These are phyloP conservation scores for Boletus sensibilis DNA, from an alignment of 768 basidiomycete genomes.

Conservation along the genomic window DNA sequence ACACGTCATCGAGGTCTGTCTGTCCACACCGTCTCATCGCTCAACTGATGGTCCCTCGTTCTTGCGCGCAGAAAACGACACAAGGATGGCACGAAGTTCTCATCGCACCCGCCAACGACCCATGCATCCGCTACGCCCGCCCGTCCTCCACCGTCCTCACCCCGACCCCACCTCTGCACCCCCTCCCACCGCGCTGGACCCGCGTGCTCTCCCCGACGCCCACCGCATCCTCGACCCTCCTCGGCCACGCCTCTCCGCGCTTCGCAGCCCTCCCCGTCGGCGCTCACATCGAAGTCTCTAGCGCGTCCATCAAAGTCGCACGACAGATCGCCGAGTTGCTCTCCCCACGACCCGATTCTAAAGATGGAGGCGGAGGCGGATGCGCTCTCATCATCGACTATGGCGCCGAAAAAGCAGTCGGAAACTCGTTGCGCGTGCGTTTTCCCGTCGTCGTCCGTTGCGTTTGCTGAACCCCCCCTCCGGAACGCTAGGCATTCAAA, in stretches of 20 bases:
- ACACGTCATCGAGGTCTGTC: constrained; percentile 76
- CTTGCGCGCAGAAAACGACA: constrained; percentile 57
- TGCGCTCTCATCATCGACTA: constrained; percentile 89
- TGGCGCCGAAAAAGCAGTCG: constrained; percentile 68
- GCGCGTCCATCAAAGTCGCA: constrained; percentile 65
- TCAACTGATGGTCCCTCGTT: background rate
- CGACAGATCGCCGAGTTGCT: constrained; percentile 67
- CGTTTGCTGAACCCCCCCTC: background rate
- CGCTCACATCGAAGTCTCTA: constrained; percentile 78
- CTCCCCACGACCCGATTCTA: background rate
- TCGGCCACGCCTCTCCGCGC: constrained; percentile 64
- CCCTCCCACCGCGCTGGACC: constrained; percentile 45
- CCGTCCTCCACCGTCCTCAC: constrained; percentile 15
- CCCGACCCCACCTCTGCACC: constrained; percentile 9
- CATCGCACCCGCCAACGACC: constrained; percentile 51
- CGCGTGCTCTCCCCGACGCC: constrained; percentile 65
- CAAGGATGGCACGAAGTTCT: constrained; percentile 87
- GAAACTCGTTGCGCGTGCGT: constrained; percentile 79
- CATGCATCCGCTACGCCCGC: constrained; percentile 30
- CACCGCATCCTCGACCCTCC: constrained; percentile 51
- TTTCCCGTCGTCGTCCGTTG: rapidly evolving
- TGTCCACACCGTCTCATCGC: too few relatives aligned
- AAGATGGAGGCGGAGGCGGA: constrained; percentile 33
- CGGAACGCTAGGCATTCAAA: constrained; percentile 72
- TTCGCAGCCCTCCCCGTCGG: constrained; percentile 70